Evolutionary conservation across 2,329 filamentous ascomycete species (phyloP), one percentile per base, ranked within the genome.

Genomic region (Sporothrix pallida): DNA sequence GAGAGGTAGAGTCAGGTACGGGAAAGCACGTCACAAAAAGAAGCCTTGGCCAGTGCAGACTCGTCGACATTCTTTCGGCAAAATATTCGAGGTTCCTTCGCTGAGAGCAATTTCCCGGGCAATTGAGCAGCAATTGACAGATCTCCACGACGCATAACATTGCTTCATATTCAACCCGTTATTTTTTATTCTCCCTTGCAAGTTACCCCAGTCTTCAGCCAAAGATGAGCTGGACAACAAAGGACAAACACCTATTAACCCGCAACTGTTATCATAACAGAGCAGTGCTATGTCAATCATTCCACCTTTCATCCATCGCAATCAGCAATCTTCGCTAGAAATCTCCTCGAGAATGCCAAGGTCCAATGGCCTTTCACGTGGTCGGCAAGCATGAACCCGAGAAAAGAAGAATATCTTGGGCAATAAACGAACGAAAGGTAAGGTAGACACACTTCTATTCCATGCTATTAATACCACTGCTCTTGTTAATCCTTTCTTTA

Each of bases 81-180:
- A 56, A 56, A 56, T 37, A 37, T 37, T 37, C 31, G 31, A 52
- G 50, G 6, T 52, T 37, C 31, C 31, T 37, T 37, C 31, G 31
- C 50, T n/a, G 6, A n/a, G 26, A 6, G 13, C 13, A 37, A 42
- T 42, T 62, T n/a, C 15, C 26, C 26, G 31, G 58, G 26, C 26
- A 37, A 42, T 62, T n/a, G 7, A 37, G 15, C 6, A n/a, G 5
- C 6, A n/a, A 42, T 17, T n/a, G 26, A 17, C 26, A 7, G 42
- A 8, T 63, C 26, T 48, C 48, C 31, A 26, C 26, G 56, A 26
- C 48, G 60, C 71, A 72, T 72, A 72, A 72, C 26, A 44, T 72
- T 44, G 31, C 48, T 50, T 58, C n/a, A 72, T 67, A 67, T 67
- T 46, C 48, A 17, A 50, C 50, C 62, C 71, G 62, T 68, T 44